Evolutionary conservation across 1,284 basidiomycete species (phyloP), one percentile per base, ranked within the genome.

Genomic region (Trichosporon sp.): DNA sequence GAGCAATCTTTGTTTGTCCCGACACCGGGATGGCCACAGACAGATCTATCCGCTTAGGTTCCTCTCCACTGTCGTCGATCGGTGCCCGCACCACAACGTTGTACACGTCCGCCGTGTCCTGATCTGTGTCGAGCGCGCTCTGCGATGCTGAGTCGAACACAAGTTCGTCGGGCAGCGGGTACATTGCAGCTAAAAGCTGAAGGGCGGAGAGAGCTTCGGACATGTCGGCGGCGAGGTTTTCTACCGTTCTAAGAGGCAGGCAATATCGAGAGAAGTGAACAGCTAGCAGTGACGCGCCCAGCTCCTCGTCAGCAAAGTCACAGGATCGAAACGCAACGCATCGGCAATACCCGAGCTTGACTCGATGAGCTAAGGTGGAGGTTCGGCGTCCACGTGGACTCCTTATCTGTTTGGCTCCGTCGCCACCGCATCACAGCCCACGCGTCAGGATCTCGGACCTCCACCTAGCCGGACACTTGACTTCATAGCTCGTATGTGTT

Each of bases 101-200:
- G 21, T 60, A 60, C 27, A 31, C 56, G 15, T 60, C 56, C 4
- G 56, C 56, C 18, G 56, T 31, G 29, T 60, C 56, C 18, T 32
- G 1, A 3, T 31, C 13, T 13, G 62, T 58, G 0, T 25, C 65
- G 34, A 76, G 65, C 0, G 70, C 73, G 1, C 44, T 29, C 1
- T 68, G 67, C 12, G 76, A 71, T 1, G 65, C 65, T 23, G 73
- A 62, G 34, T 51, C 47, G 31, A 80, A 68, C 31, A 56, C 63
- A 11, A 81, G 73, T 71, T 83, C 80, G 25, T 73, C 71, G 1
- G 71, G 65, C 12, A 76, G 71, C 2, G 81, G 79, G 66, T 79
- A 82, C 81, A 82, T 81, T 21, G 80, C 75, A 23, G 76, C 71
- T 9, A 83, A 74, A 21, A 82, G 70, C 65, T 75, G 71, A 63